phyloP scores from a whole-genome alignment of 495 filamentous ascomycete species.

The Xylaria flabelliformis region DNA sequence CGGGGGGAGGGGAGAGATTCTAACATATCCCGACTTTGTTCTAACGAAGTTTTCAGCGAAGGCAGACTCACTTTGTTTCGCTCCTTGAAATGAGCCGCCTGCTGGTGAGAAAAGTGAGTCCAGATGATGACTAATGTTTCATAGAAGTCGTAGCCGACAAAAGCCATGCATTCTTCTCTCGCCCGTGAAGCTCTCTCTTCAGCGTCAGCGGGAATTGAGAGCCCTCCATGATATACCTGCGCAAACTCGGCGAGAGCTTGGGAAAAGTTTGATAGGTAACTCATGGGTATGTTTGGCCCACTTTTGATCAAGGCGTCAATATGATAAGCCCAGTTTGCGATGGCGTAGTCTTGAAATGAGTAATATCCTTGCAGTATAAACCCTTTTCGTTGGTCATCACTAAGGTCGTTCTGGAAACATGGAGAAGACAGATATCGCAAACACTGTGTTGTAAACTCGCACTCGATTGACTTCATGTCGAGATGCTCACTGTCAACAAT shows the following conservation, averaged over 20 bases:
- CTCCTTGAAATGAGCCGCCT: slow-evolving; percentile 22
- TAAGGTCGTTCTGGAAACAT: slow-evolving; percentile 35
- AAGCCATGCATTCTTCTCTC: not conserved
- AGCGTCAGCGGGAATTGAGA: not conserved
- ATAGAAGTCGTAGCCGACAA: slow-evolving; percentile 26
- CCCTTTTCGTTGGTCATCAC: not conserved
- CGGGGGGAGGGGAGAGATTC: slow-evolving; percentile 2
- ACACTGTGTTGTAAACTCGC: slow-evolving; percentile 44
- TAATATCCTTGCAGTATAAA: not conserved
- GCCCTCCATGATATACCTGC: not conserved
- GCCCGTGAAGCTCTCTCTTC: not conserved
- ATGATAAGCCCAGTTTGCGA: slow-evolving; percentile 12
- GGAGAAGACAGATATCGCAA: slow-evolving; percentile 47
- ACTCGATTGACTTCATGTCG: slow-evolving; percentile 39
- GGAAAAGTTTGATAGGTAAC: not conserved
- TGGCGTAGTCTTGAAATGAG: not conserved
- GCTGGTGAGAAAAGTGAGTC: slow-evolving; percentile 34
- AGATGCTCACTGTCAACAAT: slow-evolving; percentile 31
- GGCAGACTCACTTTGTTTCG: slow-evolving; percentile 22
- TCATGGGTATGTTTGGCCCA: not conserved
- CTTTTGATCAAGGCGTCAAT: not conserved
- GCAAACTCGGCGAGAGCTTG: slow-evolving; percentile 8
- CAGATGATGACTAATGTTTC: slow-evolving; percentile 31
- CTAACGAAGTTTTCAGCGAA: not conserved
- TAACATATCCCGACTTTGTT: not conserved